These are phyloP conservation scores for Eucalyptus albens DNA, from an alignment of 345 rosid species.

Conservation along the genomic window DNA sequence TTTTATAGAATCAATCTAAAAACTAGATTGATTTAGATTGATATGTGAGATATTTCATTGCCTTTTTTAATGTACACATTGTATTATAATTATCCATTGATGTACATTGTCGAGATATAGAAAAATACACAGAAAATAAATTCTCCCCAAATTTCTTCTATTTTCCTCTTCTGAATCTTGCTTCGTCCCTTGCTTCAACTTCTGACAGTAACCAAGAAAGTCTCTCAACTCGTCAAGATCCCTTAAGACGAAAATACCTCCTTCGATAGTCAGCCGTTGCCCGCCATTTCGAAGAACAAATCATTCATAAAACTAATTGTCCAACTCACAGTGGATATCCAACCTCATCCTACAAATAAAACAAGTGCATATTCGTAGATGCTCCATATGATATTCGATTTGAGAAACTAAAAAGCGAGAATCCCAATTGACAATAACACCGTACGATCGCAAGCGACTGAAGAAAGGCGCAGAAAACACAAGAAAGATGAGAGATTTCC, in stretches of 20 bases:
- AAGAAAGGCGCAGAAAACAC: background rate
- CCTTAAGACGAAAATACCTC: constrained; percentile 39
- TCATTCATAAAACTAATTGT: background rate
- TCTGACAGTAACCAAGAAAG: background rate
- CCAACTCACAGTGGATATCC: background rate
- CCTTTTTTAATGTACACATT: too few species aligned
- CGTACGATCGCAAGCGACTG: background rate
- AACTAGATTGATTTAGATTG: too few species aligned
- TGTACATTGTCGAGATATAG: too few species aligned
- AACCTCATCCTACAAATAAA: background rate
- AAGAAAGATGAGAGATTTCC: constrained; percentile 9
- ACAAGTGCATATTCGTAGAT: background rate
- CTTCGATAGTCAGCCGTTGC: constrained; percentile 70
- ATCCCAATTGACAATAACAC: background rate
- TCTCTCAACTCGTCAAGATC: background rate
- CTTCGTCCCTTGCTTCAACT: too few species aligned
- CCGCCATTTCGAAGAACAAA: constrained; percentile 34
- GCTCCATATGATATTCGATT: background rate
- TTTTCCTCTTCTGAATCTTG: too few species aligned
- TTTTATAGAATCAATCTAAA: too few species aligned
- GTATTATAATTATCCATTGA: too few species aligned
- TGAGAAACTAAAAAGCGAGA: background rate
- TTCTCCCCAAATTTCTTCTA: too few species aligned
- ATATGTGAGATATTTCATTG: too few species aligned
- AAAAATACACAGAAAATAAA: too few species aligned